Conservation (phyloP, 176 grass and related monocot genomes). For the Zea luxurians region DNA sequence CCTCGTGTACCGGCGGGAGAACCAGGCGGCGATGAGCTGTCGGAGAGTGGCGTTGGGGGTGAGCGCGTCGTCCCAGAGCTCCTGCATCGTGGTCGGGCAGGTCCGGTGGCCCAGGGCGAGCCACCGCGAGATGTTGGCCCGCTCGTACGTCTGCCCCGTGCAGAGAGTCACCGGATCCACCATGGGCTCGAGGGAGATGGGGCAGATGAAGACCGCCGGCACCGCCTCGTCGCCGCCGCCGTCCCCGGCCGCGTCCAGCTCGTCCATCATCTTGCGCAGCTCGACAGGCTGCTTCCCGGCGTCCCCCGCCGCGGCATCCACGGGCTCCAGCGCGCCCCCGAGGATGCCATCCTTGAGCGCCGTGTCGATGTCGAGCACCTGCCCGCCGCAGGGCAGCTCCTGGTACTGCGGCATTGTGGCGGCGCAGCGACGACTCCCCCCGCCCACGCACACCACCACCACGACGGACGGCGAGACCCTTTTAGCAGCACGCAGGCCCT, state of each 20-base stretch:
- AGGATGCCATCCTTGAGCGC: conserved; percentile 94
- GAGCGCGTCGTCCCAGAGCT: conserved; percentile 84
- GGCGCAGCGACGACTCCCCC: not conserved
- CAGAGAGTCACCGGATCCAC: conserved; percentile 97
- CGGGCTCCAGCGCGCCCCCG: conserved; percentile 47
- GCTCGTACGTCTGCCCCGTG: conserved; percentile 98
- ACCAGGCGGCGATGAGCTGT: conserved; percentile 91
- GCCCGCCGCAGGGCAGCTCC: conserved; percentile 74
- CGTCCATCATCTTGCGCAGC: conserved; percentile 87
- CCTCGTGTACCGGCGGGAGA: conserved; percentile 73
- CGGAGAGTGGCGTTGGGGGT: conserved; percentile 91
- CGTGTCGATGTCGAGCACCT: conserved; percentile 92
- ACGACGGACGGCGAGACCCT: conserved; percentile 37
- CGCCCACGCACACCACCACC: not conserved
- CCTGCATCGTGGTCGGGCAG: conserved; percentile 99
- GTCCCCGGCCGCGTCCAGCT: conserved; percentile 67
- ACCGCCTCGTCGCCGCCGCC: conserved; percentile 64
- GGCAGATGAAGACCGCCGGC: conserved; percentile 94
- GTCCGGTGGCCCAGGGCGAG: conserved; percentile 81
- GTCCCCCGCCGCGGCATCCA: conserved; percentile 29
- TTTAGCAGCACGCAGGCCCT: conserved; percentile 17
- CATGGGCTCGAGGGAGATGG: conserved; percentile 97
- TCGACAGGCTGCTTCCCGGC: conserved; percentile 59
- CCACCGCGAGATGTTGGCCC: conserved; percentile 81
- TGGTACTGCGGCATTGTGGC: conserved; percentile 83